A percentile compares a stretch with the other conserved stretches of the same genome.
phyloP scores from a whole-genome alignment of 768 basidiomycete genomes.

The Filobasidium floriforme region DNA sequence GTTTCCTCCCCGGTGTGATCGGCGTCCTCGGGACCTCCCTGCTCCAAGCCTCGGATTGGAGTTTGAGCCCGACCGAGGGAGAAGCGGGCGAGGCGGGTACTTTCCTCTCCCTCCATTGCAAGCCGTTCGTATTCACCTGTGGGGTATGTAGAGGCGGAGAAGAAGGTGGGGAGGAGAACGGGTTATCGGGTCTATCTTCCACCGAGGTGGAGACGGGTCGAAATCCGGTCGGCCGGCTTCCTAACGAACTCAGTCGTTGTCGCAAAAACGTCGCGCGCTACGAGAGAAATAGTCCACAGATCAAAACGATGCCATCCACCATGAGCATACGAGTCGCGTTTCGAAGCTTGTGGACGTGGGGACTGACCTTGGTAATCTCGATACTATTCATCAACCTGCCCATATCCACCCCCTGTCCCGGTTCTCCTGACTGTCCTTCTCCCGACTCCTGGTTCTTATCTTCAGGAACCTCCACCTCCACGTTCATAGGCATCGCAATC shows the following conservation, averaged over 20 bases:
- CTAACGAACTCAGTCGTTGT: neutral
- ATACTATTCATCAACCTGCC: slow-evolving; percentile 10
- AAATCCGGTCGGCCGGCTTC: neutral
- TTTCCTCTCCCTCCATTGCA: neutral
- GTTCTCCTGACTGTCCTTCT: neutral
- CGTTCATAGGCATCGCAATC: too few species aligned
- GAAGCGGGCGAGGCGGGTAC: neutral
- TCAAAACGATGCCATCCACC: too few species aligned
- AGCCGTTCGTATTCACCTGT: neutral
- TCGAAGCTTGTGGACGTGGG: too few species aligned
- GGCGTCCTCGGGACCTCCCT: neutral
- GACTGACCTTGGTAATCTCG: slow-evolving; percentile 17
- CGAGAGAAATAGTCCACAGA: neutral
- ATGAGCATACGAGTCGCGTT: too few species aligned
- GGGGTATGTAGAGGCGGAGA: neutral
- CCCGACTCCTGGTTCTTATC: neutral
- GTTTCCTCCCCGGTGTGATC: neutral
- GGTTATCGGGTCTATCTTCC: neutral
- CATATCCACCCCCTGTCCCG: neutral
- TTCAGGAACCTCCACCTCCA: neutral
- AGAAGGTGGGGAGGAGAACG: neutral
- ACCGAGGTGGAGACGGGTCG: neutral
- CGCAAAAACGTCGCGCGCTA: neutral
- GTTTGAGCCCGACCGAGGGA: neutral
- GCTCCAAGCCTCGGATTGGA: too few species aligned